Evolutionary conservation across 2,329 filamentous ascomycete species (phyloP).

Genomic region (Penicillium sp.): DNA sequence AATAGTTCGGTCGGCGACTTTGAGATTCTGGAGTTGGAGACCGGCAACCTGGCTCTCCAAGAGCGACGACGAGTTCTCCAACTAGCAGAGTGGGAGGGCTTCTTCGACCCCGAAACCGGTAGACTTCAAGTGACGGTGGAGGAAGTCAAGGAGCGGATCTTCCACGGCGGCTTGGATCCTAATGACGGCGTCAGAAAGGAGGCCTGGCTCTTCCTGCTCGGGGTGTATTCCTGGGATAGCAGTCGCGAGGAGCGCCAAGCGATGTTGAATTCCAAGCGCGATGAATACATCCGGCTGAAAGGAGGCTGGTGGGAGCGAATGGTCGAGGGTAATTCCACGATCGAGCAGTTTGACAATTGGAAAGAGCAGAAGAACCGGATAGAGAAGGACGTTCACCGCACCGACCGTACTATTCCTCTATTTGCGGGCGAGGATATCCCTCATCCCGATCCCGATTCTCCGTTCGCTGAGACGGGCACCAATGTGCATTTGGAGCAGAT

Average conservation of each 20-base stretch:
- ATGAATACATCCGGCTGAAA: constrained; percentile 92
- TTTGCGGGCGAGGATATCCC: constrained; percentile 96
- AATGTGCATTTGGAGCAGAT: constrained; percentile 98
- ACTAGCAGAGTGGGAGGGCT: constrained; percentile 82
- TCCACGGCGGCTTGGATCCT: constrained; percentile 84
- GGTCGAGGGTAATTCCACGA: constrained; percentile 72
- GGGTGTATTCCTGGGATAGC: constrained; percentile 90
- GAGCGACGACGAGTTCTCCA: constrained; percentile 75
- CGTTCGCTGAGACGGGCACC: constrained; percentile 86
- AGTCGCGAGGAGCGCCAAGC: constrained; percentile 78
- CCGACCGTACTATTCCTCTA: constrained; percentile 89
- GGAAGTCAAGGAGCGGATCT: constrained; percentile 95
- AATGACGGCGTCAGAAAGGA: constrained; percentile 93
- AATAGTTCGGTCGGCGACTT: constrained; percentile 95
- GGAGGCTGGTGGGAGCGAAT: constrained; percentile 94
- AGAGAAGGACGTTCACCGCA: constrained; percentile 97
- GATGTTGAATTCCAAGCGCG: constrained; percentile 76
- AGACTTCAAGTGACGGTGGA: constrained; percentile 74
- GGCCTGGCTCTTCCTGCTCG: constrained; percentile 91
- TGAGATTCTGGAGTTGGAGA: constrained; percentile 80
- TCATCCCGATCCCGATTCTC: constrained; percentile 91
- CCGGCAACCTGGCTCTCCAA: constrained; percentile 66
- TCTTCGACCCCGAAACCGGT: constrained; percentile 74
- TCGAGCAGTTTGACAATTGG: constrained; percentile 91
- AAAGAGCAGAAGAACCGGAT: constrained; percentile 89